phyloP scores from a whole-genome alignment of 2,329 filamentous ascomycete species.

The Pseudomassariella vexata region DNA sequence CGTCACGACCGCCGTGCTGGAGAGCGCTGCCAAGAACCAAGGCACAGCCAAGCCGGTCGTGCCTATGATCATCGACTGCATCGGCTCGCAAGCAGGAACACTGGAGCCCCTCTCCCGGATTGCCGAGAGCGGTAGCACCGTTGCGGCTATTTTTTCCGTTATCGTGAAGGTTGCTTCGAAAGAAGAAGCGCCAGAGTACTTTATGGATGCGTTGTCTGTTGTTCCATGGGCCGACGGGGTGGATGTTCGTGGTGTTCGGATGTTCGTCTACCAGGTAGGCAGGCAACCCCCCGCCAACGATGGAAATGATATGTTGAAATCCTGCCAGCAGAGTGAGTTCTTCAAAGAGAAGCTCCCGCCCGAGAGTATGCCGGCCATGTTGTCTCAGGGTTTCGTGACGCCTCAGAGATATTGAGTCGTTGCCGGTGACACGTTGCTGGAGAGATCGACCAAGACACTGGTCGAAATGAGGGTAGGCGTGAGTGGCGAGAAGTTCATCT shows the following conservation, averaged over 20 bases:
- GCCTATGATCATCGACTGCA: slow-evolving; percentile 49
- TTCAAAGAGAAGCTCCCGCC: slow-evolving; percentile 49
- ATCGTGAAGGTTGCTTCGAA: slow-evolving; percentile 47
- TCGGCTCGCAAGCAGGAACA: slow-evolving; percentile 42
- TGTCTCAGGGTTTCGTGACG: slow-evolving; percentile 30
- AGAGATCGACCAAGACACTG: slow-evolving; percentile 33
- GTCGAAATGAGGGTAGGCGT: slow-evolving; percentile 28
- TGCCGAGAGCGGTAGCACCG: slow-evolving; percentile 39
- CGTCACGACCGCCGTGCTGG: slow-evolving; percentile 26
- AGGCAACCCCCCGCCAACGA: too few species aligned
- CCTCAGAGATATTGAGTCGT: slow-evolving; percentile 36
- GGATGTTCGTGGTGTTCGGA: slow-evolving; percentile 45
- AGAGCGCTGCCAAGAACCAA: slow-evolving; percentile 12
- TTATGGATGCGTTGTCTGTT: slow-evolving; percentile 41
- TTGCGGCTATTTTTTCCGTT: slow-evolving; percentile 56
- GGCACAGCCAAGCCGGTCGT: slow-evolving; percentile 19
- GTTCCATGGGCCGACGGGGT: slow-evolving; percentile 48
- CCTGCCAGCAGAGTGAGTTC: slow-evolving; percentile 39
- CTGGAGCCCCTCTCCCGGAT: slow-evolving; percentile 44
- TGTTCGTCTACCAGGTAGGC: slow-evolving; percentile 45
- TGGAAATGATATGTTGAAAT: slow-evolving; percentile 2
- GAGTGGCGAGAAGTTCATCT: slow-evolving; percentile 36
- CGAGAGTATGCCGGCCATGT: slow-evolving; percentile 46
- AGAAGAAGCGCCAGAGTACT: slow-evolving; percentile 42
- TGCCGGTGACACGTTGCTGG: slow-evolving; percentile 30